phyloP scores from a whole-genome alignment of 2,329 filamentous ascomycete genomes.

The Lasiodiplodia gonubiensis region DNA sequence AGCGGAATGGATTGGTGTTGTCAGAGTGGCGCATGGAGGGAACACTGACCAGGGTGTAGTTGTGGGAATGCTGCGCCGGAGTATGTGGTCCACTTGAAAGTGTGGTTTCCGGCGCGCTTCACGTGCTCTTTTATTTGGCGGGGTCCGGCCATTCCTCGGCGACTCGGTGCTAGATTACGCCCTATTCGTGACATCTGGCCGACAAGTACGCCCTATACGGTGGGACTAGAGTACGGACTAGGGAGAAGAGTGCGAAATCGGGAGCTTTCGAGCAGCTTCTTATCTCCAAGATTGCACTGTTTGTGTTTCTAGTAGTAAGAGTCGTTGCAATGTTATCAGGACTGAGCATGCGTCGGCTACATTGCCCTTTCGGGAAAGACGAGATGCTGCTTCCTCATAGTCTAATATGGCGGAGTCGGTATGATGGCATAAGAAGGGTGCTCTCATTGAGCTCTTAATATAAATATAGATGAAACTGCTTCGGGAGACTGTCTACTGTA shows the following conservation, averaged over 20 bases:
- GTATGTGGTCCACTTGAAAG: slow-evolving; percentile 5
- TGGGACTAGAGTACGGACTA: background rate
- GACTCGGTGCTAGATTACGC: background rate
- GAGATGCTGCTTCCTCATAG: background rate
- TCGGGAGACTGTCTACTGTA: no score
- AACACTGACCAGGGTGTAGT: slow-evolving; percentile 17
- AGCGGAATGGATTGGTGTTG: background rate
- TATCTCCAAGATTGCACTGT: background rate
- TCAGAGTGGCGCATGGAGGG: background rate
- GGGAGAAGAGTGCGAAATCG: background rate
- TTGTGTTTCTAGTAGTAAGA: background rate
- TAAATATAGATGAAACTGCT: no score
- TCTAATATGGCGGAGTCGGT: background rate
- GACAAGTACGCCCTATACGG: background rate
- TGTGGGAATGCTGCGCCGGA: slow-evolving; percentile 14
- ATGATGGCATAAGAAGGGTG: background rate
- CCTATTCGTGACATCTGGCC: background rate
- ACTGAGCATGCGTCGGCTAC: background rate
- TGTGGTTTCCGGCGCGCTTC: slow-evolving; percentile 3
- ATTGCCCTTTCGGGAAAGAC: background rate
- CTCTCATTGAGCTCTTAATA: no score
- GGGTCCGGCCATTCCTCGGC: slow-evolving; percentile 5
- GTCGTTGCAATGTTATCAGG: background rate
- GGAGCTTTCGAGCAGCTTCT: background rate
- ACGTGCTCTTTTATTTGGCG: slow-evolving; percentile 4